Percentiles rank a stretch among this genome's conserved stretches.
Evolutionary conservation across 179 eudicot genomes (phyloP).

Genomic region (Beta corolliflora): DNA sequence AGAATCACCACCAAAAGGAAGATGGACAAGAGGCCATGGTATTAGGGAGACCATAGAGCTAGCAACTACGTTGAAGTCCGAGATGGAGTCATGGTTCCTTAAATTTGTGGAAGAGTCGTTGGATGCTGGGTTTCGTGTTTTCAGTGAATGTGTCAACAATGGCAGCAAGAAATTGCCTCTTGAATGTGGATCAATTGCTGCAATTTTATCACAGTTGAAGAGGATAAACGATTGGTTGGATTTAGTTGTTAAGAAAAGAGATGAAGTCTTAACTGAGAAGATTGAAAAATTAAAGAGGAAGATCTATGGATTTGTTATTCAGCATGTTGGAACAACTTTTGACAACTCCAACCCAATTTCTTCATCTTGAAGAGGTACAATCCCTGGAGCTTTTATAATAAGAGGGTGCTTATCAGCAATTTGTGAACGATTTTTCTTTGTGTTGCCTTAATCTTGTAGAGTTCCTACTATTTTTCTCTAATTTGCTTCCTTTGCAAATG

Average conservation of each 20-base stretch:
- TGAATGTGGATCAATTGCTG: constrained; percentile 63
- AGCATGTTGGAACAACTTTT: constrained; percentile 78
- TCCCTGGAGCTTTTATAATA: not conserved
- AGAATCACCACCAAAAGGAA: constrained; percentile 17
- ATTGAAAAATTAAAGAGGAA: constrained; percentile 74
- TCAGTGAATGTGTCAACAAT: constrained; percentile 37
- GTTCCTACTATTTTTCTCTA: constrained; percentile 14
- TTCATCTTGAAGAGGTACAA: constrained; percentile 32
- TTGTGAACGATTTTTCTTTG: too few relatives aligned
- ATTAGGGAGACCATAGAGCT: constrained; percentile 68
- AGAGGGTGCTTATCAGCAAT: constrained; percentile 2
- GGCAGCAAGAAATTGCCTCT: constrained; percentile 38
- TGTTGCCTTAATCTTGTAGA: constrained; percentile 15
- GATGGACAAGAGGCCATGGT: constrained; percentile 72
- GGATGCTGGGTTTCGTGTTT: constrained; percentile 86
- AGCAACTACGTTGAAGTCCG: constrained; percentile 55
- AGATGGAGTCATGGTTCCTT: constrained; percentile 92
- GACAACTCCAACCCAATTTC: constrained; percentile 37
- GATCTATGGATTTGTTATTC: constrained; percentile 92
- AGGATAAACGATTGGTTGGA: constrained; percentile 96
- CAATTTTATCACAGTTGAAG: constrained; percentile 81
- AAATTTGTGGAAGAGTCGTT: constrained; percentile 80
- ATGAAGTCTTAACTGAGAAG: constrained; percentile 58
- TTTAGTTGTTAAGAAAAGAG: constrained; percentile 50
- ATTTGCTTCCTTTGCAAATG: constrained; percentile 40